A percentile compares a stretch with the other conserved stretches of the same genome.
These are phyloP conservation scores for Cnidoscolus chayamansa DNA, from an alignment of 441 rosid genomes.

Conservation along the genomic window DNA sequence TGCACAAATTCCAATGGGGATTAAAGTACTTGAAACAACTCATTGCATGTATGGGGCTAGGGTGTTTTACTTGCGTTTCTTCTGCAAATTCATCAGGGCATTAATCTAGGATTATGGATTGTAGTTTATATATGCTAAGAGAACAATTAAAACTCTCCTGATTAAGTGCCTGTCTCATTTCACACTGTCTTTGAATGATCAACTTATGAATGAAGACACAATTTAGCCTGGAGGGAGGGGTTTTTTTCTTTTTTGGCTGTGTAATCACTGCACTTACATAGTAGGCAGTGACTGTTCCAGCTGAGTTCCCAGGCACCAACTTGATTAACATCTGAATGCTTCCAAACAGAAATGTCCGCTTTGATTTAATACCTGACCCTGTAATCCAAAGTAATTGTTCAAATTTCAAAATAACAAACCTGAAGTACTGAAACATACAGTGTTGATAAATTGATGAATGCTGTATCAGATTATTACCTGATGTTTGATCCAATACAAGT, in stretches of 20 bases:
- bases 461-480: slow-evolving; percentile 36
- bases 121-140: neutral
- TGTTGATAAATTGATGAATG: neutral
- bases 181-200: neutral
- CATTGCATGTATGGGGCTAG: neutral
- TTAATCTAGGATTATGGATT: neutral
- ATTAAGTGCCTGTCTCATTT: neutral
- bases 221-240: neutral
- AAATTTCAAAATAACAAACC: neutral
- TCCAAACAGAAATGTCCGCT: slow-evolving; percentile 31
- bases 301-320: slow-evolving; percentile 30
- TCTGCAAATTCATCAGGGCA: neutral
- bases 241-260: slow-evolving; percentile 20
- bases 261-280: slow-evolving; percentile 20
- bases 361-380: slow-evolving; percentile 34
- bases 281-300: slow-evolving; percentile 34
- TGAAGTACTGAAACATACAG: neutral
- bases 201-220: neutral
- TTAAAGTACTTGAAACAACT: neutral
- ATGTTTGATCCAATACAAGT: slow-evolving; percentile 59
- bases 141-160: neutral
- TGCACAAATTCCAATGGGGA: slow-evolving; percentile 26
- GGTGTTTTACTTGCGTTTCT: neutral
- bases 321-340: slow-evolving; percentile 32
- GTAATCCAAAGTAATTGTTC: slow-evolving; percentile 4